A percentile compares a stretch with the other conserved stretches of the same genome.
phyloP scores from a whole-genome alignment of 2,329 filamentous ascomycete species.

The Penicillium sp. region DNA sequence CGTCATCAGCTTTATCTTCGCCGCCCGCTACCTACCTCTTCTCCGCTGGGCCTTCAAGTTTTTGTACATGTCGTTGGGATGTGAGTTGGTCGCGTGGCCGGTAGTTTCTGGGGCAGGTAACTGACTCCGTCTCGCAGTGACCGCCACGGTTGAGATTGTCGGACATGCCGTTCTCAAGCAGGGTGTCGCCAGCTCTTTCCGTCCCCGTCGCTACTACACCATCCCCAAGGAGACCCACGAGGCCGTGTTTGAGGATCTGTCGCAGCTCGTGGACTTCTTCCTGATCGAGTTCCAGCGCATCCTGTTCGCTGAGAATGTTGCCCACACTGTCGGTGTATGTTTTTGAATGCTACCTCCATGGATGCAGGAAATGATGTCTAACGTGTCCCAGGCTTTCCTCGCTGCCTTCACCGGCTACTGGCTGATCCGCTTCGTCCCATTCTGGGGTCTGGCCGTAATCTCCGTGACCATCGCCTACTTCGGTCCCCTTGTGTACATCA shows the following conservation, averaged over 20 bases:
- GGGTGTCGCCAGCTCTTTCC: slow-evolving; percentile 56
- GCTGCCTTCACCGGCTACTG: slow-evolving; percentile 57
- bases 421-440: slow-evolving; percentile 61
- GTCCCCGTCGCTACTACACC: slow-evolving; percentile 61
- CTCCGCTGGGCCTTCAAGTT: slow-evolving; percentile 59
- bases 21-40: slow-evolving; percentile 58
- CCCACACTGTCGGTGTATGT: slow-evolving; percentile 56
- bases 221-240: slow-evolving; percentile 61
- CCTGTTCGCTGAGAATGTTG: slow-evolving; percentile 61
- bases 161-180: slow-evolving; percentile 54
- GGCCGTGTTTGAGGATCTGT: slow-evolving; percentile 56
- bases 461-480: slow-evolving; percentile 54
- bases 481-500: slow-evolving; percentile 58
- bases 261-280: slow-evolving; percentile 64
- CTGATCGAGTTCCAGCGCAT: slow-evolving; percentile 64
- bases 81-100: slow-evolving; percentile 40
- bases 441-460: slow-evolving; percentile 59
- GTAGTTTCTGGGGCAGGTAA: background rate
- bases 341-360: background rate
- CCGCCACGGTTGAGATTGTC: slow-evolving; percentile 53
- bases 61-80: slow-evolving; percentile 54
- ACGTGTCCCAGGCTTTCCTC: slow-evolving; percentile 50
- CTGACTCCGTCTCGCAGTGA: slow-evolving; percentile 39
- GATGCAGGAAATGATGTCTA: background rate
- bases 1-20: slow-evolving; percentile 57